Evolutionary conservation across 2,329 filamentous ascomycete species (phyloP).

Genomic region (Sporothrix pallida): DNA sequence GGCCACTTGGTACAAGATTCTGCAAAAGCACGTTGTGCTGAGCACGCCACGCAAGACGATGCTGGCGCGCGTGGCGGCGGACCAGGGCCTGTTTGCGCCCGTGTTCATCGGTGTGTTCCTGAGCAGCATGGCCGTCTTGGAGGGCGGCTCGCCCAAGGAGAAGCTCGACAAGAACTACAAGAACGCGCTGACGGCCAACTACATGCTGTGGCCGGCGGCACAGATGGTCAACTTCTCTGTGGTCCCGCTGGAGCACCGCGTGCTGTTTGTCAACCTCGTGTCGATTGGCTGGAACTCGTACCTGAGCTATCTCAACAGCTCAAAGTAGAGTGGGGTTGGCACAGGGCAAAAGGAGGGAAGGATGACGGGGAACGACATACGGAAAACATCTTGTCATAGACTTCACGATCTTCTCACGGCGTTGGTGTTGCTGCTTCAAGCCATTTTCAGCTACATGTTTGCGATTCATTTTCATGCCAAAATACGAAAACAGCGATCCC

Average conservation of each 20-base stretch:
- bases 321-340: slow-evolving; percentile 28
- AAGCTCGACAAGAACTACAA: slow-evolving; percentile 75
- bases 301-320: slow-evolving; percentile 65
- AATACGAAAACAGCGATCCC: neutral
- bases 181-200: slow-evolving; percentile 78
- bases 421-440: slow-evolving; percentile 2
- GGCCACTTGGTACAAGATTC: slow-evolving; percentile 83
- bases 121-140: slow-evolving; percentile 80
- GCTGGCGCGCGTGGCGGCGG: slow-evolving; percentile 75
- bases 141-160: slow-evolving; percentile 65
- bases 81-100: slow-evolving; percentile 86
- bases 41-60: slow-evolving; percentile 71
- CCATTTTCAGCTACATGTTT: neutral
- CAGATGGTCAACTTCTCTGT: slow-evolving; percentile 88
- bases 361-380: neutral
- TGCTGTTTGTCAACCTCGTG: slow-evolving; percentile 85
- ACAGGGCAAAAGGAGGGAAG: neutral
- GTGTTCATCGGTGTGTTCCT: slow-evolving; percentile 82
- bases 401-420: slow-evolving; percentile 8
- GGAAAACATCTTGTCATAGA: neutral
- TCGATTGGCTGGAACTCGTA: slow-evolving; percentile 71
- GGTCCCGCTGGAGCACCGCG: slow-evolving; percentile 79
- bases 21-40: slow-evolving; percentile 71
- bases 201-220: slow-evolving; percentile 85
- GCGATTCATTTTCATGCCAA: neutral